Conservation (phyloP, 495 filamentous ascomycete genomes). For the Neurospora pannonica region DNA sequence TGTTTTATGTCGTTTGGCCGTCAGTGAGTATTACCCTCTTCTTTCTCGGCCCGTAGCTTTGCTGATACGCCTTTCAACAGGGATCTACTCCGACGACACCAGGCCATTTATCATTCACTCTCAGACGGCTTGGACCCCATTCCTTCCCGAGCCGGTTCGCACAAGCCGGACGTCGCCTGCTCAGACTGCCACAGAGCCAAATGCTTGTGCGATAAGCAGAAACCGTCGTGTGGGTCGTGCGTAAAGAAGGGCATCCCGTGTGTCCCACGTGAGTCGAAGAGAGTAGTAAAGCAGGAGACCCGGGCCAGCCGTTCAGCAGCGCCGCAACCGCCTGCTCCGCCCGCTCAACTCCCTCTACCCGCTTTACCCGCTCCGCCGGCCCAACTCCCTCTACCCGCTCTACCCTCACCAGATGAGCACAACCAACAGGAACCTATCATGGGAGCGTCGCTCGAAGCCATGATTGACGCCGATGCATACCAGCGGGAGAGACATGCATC, state of each 20-base stretch:
- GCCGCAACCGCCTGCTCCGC: neutral
- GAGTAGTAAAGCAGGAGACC: neutral
- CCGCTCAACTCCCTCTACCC: neutral
- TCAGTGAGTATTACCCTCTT: slow-evolving; percentile 32
- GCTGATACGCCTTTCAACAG: slow-evolving; percentile 27
- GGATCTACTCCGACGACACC: slow-evolving; percentile 51
- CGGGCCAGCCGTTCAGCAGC: neutral
- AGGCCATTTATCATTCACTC: slow-evolving; percentile 37
- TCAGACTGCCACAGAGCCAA: slow-evolving; percentile 49
- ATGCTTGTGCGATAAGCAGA: slow-evolving; percentile 59
- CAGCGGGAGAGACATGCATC: neutral
- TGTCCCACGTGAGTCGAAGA: neutral
- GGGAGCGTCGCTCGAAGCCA: neutral
- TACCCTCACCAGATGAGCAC: neutral
- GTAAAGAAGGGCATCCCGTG: slow-evolving; percentile 31
- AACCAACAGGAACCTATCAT: neutral
- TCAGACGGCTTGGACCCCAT: neutral
- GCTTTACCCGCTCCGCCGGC: neutral
- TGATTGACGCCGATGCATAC: neutral
- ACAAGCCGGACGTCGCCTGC: slow-evolving; percentile 40
- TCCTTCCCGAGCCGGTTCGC: neutral
- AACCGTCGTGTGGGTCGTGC: slow-evolving; percentile 50
- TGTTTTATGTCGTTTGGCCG: slow-evolving; percentile 55
- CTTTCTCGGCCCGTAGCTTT: neutral
- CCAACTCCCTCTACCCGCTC: neutral